Conservation (phyloP, 2,329 filamentous ascomycete genomes). For the Diaporthe capsici region DNA sequence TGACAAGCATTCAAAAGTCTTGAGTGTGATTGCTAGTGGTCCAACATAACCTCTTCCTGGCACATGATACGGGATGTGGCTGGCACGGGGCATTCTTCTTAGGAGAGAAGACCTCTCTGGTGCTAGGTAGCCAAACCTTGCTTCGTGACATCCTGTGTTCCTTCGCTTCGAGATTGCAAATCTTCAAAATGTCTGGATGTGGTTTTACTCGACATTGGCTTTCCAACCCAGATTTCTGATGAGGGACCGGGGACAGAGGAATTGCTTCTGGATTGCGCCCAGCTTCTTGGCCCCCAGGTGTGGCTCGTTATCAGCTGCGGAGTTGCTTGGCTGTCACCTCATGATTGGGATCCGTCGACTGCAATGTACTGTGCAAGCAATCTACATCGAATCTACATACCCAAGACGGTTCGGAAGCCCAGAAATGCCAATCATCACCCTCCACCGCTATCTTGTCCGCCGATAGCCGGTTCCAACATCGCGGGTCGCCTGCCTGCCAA, state of each 20-base stretch:
- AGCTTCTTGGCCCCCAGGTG: slow-evolving; percentile 18
- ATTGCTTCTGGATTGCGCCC: slow-evolving; percentile 23
- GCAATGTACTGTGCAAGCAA: slow-evolving; percentile 5
- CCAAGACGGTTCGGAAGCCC: slow-evolving; percentile 13
- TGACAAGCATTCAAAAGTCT: slow-evolving; percentile 28
- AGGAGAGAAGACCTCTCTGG: background rate
- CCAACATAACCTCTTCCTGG: slow-evolving; percentile 3
- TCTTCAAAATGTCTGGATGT: background rate
- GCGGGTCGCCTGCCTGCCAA: background rate
- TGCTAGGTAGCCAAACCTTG: background rate
- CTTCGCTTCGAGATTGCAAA: background rate
- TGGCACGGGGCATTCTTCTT: background rate
- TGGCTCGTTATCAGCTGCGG: slow-evolving; percentile 31
- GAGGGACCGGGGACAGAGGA: background rate
- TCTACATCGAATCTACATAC: background rate
- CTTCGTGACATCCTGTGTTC: background rate
- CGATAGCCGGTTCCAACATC: slow-evolving; percentile 17
- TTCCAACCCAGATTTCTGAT: background rate
- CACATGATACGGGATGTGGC: slow-evolving; percentile 26
- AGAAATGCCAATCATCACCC: slow-evolving; percentile 25
- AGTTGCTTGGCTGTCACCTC: slow-evolving; percentile 30
- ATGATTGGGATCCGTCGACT: slow-evolving; percentile 10
- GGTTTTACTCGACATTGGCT: background rate
- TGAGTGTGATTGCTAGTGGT: slow-evolving; percentile 26
- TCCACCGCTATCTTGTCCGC: slow-evolving; percentile 24